Conservation (phyloP, 208 protist genomes). For the Crithidia expoeki region DNA sequence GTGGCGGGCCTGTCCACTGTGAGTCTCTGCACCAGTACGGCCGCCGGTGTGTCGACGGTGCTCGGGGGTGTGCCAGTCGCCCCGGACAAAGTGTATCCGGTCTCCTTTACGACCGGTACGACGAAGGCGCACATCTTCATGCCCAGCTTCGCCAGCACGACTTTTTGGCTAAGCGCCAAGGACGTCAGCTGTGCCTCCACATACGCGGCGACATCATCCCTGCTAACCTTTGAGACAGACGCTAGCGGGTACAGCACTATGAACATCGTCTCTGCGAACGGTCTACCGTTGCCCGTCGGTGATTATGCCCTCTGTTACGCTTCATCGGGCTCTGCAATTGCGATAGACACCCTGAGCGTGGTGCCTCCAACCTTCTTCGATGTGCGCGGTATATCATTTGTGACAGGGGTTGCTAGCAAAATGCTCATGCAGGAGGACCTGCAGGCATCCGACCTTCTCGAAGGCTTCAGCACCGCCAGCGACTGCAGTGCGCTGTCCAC, state of each 20-base stretch:
- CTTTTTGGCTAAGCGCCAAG: constrained; percentile 31
- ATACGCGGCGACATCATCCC: background rate
- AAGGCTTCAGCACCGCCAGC: constrained; percentile 53
- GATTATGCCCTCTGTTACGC: constrained; percentile 52
- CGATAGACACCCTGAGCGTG: background rate
- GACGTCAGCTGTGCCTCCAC: background rate
- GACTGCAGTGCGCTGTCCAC: constrained; percentile 36
- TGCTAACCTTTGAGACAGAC: constrained; percentile 28
- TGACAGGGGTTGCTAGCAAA: constrained; percentile 42
- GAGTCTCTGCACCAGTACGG: constrained; percentile 42
- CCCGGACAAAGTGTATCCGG: constrained; percentile 43
- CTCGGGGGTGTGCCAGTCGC: constrained; percentile 36
- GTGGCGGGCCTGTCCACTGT: constrained; percentile 16
- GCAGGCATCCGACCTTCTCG: constrained; percentile 28
- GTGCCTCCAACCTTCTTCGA: constrained; percentile 36
- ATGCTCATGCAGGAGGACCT: constrained; percentile 52
- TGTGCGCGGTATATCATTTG: constrained; percentile 41
- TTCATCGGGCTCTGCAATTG: background rate
- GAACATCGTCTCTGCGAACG: constrained; percentile 24
- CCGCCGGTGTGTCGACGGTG: constrained; percentile 32
- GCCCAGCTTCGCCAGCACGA: constrained; percentile 4
- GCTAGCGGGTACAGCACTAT: constrained; percentile 43
- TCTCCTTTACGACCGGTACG: constrained; percentile 42
- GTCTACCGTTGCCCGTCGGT: constrained; percentile 34
- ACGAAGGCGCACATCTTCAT: constrained; percentile 16